Evolutionary conservation across 352 stramenopile genomes (phyloP).

Genomic region (Phytophthora pistaciae): DNA sequence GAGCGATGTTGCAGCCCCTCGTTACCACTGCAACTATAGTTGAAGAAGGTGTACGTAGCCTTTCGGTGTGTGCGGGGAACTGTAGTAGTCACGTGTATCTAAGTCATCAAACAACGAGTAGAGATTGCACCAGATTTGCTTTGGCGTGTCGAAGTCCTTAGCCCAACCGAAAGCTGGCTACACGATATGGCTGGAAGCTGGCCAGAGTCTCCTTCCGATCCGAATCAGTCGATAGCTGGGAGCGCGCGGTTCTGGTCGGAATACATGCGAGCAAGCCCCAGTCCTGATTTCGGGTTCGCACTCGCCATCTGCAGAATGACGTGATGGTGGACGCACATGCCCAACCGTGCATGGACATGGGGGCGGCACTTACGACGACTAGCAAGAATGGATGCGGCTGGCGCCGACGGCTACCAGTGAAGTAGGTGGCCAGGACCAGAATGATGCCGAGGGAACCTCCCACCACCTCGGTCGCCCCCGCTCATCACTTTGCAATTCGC

Average conservation of each 20-base stretch:
- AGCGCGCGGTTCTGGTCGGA: too few species aligned
- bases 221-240: neutral
- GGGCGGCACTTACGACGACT: constrained; percentile 14
- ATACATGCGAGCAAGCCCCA: too few species aligned
- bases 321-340: neutral
- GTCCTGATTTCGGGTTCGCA: neutral
- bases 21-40: constrained; percentile 1
- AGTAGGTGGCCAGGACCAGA: constrained; percentile 5
- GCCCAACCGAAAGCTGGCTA: constrained; percentile 1
- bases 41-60: neutral
- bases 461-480: neutral
- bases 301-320: constrained; percentile 2
- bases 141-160: neutral
- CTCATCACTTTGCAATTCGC: constrained; percentile 26
- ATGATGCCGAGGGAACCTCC: constrained; percentile 15
- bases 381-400: constrained; percentile 15
- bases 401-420: constrained; percentile 1
- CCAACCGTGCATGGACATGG: too few species aligned
- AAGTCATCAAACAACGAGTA: constrained; percentile 11
- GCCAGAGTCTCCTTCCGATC: neutral
- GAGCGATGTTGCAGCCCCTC: neutral
- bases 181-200: neutral
- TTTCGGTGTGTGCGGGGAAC: constrained; percentile 10
- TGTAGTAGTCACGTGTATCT: neutral
- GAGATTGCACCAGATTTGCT: constrained; percentile 3